phyloP scores from a whole-genome alignment of 352 stramenopile genomes.

The Blastocystis sp. region DNA sequence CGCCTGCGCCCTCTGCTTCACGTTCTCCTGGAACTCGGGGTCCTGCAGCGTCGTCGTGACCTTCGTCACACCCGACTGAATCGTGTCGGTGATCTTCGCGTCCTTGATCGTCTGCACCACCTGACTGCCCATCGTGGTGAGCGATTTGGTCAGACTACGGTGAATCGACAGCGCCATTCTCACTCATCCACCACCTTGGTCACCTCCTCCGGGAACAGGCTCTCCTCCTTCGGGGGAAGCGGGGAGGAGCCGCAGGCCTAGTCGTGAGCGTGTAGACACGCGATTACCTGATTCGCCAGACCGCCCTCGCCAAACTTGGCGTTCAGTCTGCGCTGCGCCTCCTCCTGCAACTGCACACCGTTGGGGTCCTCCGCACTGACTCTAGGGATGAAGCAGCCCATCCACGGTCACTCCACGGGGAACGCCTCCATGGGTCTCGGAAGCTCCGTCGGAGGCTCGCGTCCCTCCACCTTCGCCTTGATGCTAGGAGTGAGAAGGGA shows the following conservation, averaged over 20 bases:
- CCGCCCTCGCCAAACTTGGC: slow-evolving; percentile 64
- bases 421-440: background rate
- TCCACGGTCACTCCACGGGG: background rate
- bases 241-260: slow-evolving; percentile 39
- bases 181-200: slow-evolving; percentile 30
- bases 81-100: slow-evolving; percentile 8
- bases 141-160: slow-evolving; percentile 20
- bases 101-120: slow-evolving; percentile 50
- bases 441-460: slow-evolving; percentile 57
- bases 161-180: background rate
- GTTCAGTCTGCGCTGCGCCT: slow-evolving; percentile 21
- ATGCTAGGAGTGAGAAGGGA: slow-evolving; percentile 25
- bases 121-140: slow-evolving; percentile 27
- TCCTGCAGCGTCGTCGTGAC: slow-evolving; percentile 19
- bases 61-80: slow-evolving; percentile 10
- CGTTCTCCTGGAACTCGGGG: slow-evolving; percentile 41
- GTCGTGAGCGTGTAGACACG: background rate
- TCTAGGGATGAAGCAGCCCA: background rate
- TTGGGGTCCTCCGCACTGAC: background rate
- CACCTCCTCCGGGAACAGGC: background rate
- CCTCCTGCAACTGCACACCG: background rate
- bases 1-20: background rate
- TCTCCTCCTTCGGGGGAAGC: background rate
- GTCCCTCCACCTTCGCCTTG: slow-evolving; percentile 53
- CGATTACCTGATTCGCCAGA: slow-evolving; percentile 26